Base-by-base conservation (phyloP, 148 eudicot species). In the Cornus florida region DNA sequence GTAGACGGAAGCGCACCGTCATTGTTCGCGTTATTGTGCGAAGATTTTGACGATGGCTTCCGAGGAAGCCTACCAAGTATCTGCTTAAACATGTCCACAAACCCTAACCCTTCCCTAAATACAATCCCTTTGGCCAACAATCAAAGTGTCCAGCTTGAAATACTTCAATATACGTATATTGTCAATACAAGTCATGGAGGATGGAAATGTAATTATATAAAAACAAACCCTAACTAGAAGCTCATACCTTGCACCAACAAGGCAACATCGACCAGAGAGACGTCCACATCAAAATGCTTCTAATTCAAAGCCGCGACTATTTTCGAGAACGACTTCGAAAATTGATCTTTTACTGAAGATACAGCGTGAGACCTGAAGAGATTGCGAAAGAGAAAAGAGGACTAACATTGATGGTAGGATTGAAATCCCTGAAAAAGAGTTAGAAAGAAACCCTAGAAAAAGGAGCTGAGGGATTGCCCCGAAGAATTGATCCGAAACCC, bases 1-100 rank as follows among this genome's bases (percentile, higher is more conserved):
- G 56, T n/a, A 43, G 72, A 31, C 1, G 77, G 78, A 71, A 62
- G 20, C 9, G 60, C 74, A 59, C 79, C 73, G 8, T 82, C 87
- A 72, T 39, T 56, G 59, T 82, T 82, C 22, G 73, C 1, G 62
- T 85, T 77, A 67, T 41, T 62, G 33, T 79, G 78, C 7, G 84
- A 71, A 5, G 87, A 82, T 76, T 82, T 85, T 6, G 84, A 84
- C 7, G 87, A 81, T 31, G 84, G 48, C 81, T 86, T 86, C 67
- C 79, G 72, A 22, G 88, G 87, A 76, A 86, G 84, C 87, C 84
- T 88, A 57, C 86, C 83, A 4, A 88, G 66, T 65, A 86, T 88
- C 79, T 88, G 84, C 64, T 84, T 88, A 78, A 88, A 80, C 91
- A 88, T 88, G 78, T 82, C 82, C 77, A 72, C 73, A n/a, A 74